Evolutionary conservation across 2,329 filamentous ascomycete species (phyloP).

Genomic region (Curvularia eragrostidis): DNA sequence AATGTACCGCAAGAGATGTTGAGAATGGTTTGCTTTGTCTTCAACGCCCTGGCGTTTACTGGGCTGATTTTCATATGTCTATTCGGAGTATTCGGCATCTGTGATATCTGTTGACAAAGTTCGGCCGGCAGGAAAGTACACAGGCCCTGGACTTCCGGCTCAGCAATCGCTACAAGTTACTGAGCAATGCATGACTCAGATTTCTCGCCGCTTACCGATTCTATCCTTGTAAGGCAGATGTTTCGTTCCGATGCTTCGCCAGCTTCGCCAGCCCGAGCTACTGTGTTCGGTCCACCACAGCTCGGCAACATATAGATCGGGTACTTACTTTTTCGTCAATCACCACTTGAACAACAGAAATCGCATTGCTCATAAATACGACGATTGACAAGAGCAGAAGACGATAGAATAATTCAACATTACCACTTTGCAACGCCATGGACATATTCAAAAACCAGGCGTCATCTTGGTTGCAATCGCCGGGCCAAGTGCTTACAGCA

Average conservation of each 20-base stretch:
- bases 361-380: background rate
- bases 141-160: background rate
- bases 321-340: background rate
- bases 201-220: background rate
- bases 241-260: background rate
- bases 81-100: background rate
- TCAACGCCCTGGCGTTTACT: background rate
- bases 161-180: background rate
- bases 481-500: background rate
- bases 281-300: background rate
- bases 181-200: background rate
- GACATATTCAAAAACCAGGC: background rate
- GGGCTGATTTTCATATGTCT: background rate
- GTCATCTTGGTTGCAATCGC: background rate
- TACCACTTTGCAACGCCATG: background rate
- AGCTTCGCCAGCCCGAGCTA: background rate
- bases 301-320: conserved; percentile 6
- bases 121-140: background rate
- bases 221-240: background rate
- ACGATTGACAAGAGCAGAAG: background rate
- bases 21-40: background rate
- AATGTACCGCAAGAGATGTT: background rate
- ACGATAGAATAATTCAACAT: background rate
- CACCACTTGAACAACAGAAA: background rate
- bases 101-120: background rate